Base-by-base conservation (phyloP, 2,329 filamentous ascomycete genomes). In the Colletotrichum aenigma region DNA sequence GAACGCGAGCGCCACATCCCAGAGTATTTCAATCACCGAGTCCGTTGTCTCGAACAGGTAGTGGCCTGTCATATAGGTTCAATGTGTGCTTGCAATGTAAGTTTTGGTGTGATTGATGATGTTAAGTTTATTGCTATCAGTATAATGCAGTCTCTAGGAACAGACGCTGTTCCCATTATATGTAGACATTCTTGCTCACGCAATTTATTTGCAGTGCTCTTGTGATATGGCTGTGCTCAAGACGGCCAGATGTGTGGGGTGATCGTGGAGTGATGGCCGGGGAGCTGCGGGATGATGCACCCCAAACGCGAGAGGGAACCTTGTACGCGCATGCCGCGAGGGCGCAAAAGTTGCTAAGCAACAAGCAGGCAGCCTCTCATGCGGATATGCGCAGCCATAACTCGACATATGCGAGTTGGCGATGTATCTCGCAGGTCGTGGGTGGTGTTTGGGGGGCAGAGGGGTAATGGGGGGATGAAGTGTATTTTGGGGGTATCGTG, bases 11-110 rank as follows among this genome's bases (percentile, higher is more conserved):
- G 83, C 81, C 21, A 85, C 77, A 77, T 85, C 82, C 83, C 84
- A 86, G 70, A 86, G 80, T 66, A 85, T 66, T 52, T 85, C 82
- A 67, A 86, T 81, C 38, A 84, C 81, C 7, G 82, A 81, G 70
- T 83, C 80, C 24, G 80, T 81, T 7, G 83, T 83, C 58, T 83
- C 78, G 70, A 84, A 83, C 55, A 82, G 56, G 56, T 62, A 65
- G 21, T 72, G 52, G 48, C 67, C 70, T 26, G 36, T 75, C 65
- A 65, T 76, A 4, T 15, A 30, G 21, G 16, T 28, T 21, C 34
- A 43, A 28, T 13, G n/a, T 52, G n/a, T 21, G 10, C n/a, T 21
- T 21, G 13, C 13, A 4, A 16, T 13, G 13, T 13, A 26, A 13
- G n/a, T 62, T 30, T 52, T 52, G 3, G 32, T 12, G 13, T 28